Evolutionary conservation across 352 stramenopile species (phyloP).

Genomic region (Pythium guiyangense): DNA sequence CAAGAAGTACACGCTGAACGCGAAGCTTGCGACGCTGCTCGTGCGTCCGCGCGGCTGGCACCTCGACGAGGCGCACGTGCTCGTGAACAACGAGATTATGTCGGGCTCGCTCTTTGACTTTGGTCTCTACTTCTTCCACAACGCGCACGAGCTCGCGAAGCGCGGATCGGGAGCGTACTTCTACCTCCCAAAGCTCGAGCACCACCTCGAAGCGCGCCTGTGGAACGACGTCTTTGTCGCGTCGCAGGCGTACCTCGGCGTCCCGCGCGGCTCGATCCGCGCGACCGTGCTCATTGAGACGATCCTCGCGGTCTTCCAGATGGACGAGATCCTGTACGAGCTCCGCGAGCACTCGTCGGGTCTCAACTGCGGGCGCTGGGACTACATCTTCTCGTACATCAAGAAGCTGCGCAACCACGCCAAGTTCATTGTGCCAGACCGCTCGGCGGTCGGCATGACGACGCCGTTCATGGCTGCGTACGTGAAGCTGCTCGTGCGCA

Average conservation of each 20-base stretch:
- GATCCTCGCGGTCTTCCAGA: constrained; percentile 95
- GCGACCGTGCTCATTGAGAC: constrained; percentile 96
- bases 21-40: constrained; percentile 86
- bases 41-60: constrained; percentile 93
- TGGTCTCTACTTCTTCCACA: constrained; percentile 96
- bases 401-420: constrained; percentile 92
- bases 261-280: constrained; percentile 90
- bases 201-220: constrained; percentile 92
- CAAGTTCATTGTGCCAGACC: constrained; percentile 92
- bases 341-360: constrained; percentile 93
- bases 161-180: constrained; percentile 91
- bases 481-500: constrained; percentile 92
- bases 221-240: constrained; percentile 97
- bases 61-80: constrained; percentile 93
- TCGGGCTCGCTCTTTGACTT: constrained; percentile 95
- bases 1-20: constrained; percentile 75
- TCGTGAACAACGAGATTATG: constrained; percentile 90
- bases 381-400: constrained; percentile 98
- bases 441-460: constrained; percentile 91
- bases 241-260: constrained; percentile 88
- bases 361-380: constrained; percentile 97
- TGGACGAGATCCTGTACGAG: constrained; percentile 96
- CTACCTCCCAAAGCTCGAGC: constrained; percentile 96
- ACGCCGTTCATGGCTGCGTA: constrained; percentile 94
- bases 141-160: constrained; percentile 84